Conservation (phyloP, 139 green algal species). For the Chlorella sp. region DNA sequence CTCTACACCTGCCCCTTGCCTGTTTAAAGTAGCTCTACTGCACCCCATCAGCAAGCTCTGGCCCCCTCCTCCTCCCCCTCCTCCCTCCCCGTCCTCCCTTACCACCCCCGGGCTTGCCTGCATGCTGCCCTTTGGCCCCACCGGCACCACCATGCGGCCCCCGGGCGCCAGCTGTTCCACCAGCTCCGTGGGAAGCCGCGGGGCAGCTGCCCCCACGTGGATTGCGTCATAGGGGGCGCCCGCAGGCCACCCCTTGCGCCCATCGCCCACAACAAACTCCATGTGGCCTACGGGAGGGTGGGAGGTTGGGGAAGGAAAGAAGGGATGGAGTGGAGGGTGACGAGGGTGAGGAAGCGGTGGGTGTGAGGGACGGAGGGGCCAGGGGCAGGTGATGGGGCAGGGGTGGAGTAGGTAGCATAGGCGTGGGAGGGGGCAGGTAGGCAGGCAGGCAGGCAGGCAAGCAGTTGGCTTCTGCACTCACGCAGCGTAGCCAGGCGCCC, state of each 20-base stretch:
- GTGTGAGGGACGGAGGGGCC: neutral
- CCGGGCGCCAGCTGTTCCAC: constrained; percentile 67
- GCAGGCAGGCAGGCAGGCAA: constrained; percentile 14
- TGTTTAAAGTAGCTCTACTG: no score
- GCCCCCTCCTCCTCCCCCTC: neutral
- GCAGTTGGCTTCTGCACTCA: neutral
- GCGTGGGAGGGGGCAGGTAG: neutral
- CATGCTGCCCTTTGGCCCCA: constrained; percentile 29
- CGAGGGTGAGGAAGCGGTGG: neutral
- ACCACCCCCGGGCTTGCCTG: neutral
- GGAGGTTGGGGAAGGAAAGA: neutral
- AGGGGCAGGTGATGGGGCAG: constrained; percentile 33
- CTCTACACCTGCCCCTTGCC: no score
- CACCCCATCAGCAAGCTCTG: neutral
- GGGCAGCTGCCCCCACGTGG: constrained; percentile 91
- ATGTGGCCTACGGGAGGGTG: constrained; percentile 10
- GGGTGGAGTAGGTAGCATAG: neutral
- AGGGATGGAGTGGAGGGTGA: neutral
- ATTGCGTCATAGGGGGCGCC: constrained; percentile 84
- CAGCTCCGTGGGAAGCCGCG: constrained; percentile 65
- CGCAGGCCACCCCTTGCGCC: constrained; percentile 47
- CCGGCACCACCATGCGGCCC: constrained; percentile 47
- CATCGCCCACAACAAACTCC: constrained; percentile 46
- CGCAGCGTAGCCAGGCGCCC: constrained; percentile 37
- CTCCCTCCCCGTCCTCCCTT: neutral